A percentile compares a stretch with the other conserved stretches of the same genome.
These are phyloP conservation scores for Microbotryum violaceum DNA, from an alignment of 1,284 basidiomycete species.

Conservation along the genomic window DNA sequence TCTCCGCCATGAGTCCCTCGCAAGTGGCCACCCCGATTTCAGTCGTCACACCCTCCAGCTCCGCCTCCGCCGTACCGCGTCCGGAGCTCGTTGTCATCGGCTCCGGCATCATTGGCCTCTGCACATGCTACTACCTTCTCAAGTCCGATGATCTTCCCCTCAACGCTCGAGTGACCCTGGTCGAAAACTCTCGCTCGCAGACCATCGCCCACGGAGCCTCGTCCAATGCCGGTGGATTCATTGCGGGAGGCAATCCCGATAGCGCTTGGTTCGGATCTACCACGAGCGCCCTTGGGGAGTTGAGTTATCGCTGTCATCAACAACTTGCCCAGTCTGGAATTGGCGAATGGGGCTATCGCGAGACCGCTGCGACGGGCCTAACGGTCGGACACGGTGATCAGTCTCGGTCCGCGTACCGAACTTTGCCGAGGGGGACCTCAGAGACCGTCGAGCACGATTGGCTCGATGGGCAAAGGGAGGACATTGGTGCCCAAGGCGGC, in stretches of 20 bases:
- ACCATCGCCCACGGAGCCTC: conserved; percentile 19
- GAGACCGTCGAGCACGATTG: conserved; percentile 9
- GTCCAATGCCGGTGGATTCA: conserved; percentile 21
- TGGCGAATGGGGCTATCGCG: conserved; percentile 16
- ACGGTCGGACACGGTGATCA: conserved; percentile 13
- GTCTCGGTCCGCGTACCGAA: conserved; percentile 18
- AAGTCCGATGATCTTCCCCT: background rate
- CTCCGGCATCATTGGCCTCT: conserved; percentile 25
- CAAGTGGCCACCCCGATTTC: too few relatives aligned
- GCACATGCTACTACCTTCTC: conserved; percentile 19
- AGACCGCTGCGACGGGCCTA: conserved; percentile 20
- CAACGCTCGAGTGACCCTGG: conserved; percentile 8
- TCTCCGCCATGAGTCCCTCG: too few relatives aligned
- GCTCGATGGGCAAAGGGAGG: conserved; percentile 23
- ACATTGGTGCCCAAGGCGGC: conserved; percentile 19
- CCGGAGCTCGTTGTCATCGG: conserved; percentile 18
- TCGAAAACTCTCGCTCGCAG: conserved; percentile 13
- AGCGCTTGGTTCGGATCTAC: conserved; percentile 16
- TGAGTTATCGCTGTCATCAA: conserved; percentile 15
- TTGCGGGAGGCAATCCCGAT: conserved; percentile 10
- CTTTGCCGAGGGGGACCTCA: conserved; percentile 14
- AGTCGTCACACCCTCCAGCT: too few relatives aligned
- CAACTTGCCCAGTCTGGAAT: conserved; percentile 3
- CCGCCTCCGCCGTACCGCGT: background rate
- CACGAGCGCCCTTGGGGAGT: conserved; percentile 5